Evolutionary conservation across 2,329 filamentous ascomycete genomes (phyloP).

Genomic region (Ciborinia camelliae): DNA sequence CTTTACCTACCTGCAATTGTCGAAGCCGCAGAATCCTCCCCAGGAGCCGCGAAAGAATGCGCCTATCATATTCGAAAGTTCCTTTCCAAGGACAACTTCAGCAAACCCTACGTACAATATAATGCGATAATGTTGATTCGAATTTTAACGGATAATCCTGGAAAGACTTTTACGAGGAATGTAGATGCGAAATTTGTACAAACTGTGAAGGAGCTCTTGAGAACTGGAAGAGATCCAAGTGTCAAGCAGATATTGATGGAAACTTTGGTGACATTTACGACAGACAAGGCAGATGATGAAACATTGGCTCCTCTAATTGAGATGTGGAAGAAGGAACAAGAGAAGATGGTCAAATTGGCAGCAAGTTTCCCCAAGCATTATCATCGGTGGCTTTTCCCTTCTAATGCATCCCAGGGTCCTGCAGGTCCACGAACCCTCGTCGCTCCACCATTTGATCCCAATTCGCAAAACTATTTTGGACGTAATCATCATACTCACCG

Average conservation of each 20-base stretch:
- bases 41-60: slow-evolving; percentile 76
- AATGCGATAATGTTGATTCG: slow-evolving; percentile 94
- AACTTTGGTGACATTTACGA: slow-evolving; percentile 75
- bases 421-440: slow-evolving; percentile 43
- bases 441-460: slow-evolving; percentile 44
- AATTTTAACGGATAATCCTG: slow-evolving; percentile 90
- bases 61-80: slow-evolving; percentile 79
- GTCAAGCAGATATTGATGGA: slow-evolving; percentile 86
- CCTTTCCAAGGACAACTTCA: slow-evolving; percentile 67
- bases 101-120: slow-evolving; percentile 73
- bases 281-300: slow-evolving; percentile 64
- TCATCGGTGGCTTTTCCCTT: not conserved
- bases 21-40: slow-evolving; percentile 90
- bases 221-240: slow-evolving; percentile 65
- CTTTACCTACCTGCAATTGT: slow-evolving; percentile 91
- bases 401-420: slow-evolving; percentile 14
- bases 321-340: slow-evolving; percentile 91
- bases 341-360: slow-evolving; percentile 52
- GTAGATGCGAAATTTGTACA: slow-evolving; percentile 81
- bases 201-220: slow-evolving; percentile 70
- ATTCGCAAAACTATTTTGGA: slow-evolving; percentile 42
- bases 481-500: slow-evolving; percentile 46
- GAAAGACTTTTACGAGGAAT: slow-evolving; percentile 84
- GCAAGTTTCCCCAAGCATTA: slow-evolving; percentile 22
- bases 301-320: slow-evolving; percentile 66